These are phyloP conservation scores for Talaromyces sp. DNA, from an alignment of 2,329 filamentous ascomycete genomes.

Conservation along the genomic window DNA sequence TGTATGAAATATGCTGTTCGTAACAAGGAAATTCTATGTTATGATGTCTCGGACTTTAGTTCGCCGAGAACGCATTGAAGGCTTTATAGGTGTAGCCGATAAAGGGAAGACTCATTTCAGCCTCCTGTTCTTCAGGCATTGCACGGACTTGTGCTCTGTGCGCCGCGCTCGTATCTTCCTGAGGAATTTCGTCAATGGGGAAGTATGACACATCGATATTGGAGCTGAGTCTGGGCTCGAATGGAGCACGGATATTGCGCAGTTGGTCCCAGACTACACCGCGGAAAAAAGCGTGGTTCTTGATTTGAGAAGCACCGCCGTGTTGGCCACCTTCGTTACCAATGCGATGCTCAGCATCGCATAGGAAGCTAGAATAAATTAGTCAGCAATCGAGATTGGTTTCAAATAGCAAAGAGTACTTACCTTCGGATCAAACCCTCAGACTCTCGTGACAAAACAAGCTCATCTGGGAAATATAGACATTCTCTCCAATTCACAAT, in stretches of 20 bases:
- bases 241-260: constrained; percentile 88
- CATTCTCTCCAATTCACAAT: constrained; percentile 98
- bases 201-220: constrained; percentile 98
- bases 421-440: constrained; percentile 91
- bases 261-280: constrained; percentile 93
- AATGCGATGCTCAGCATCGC: constrained; percentile 87
- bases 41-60: constrained; percentile 22
- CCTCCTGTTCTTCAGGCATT: constrained; percentile 71
- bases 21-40: not conserved
- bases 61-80: constrained; percentile 65
- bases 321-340: constrained; percentile 60
- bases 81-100: constrained; percentile 98
- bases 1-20: not conserved
- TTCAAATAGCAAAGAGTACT: constrained; percentile 16
- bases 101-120: constrained; percentile 93
- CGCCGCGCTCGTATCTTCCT: constrained; percentile 86
- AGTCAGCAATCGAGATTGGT: constrained; percentile 25
- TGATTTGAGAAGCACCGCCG: constrained; percentile 85
- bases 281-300: constrained; percentile 91
- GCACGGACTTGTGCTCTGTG: constrained; percentile 79
- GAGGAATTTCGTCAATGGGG: constrained; percentile 96
- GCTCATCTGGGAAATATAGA: constrained; percentile 93
- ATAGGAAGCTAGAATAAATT: constrained; percentile 67
- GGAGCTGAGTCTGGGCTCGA: constrained; percentile 88
- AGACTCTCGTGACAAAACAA: constrained; percentile 80